A percentile compares a stretch with the other conserved stretches of the same genome.
phyloP scores from a whole-genome alignment of 176 grass and related monocot species.

The Avena insularis region DNA sequence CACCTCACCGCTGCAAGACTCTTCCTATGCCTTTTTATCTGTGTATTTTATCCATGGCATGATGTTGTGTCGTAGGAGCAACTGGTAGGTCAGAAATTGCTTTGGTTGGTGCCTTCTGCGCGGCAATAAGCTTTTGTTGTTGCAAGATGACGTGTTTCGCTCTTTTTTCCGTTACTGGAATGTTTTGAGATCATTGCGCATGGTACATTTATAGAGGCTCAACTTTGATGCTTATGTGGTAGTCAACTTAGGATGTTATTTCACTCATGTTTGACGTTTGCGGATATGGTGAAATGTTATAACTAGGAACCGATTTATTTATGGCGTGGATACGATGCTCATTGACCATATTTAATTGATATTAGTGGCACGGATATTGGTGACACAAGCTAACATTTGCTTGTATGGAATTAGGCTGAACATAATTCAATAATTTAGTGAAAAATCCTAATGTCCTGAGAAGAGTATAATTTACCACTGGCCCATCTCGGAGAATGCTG shows the following conservation, averaged over 20 bases:
- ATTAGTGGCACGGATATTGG: not conserved
- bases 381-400: not conserved
- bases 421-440: slow-evolving; percentile 10
- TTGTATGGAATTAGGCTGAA: not conserved
- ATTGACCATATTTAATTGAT: not conserved
- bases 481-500: not conserved
- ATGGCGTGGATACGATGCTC: not conserved
- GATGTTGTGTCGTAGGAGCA: not conserved
- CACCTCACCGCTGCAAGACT: not conserved
- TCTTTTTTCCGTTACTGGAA: not conserved
- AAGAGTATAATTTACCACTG: slow-evolving; percentile 16
- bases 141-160: not conserved
- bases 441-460: not conserved
- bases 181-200: not conserved
- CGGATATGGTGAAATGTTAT: not conserved
- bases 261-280: not conserved
- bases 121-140: slow-evolving; percentile 17
- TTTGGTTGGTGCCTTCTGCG: not conserved
- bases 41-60: not conserved
- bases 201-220: not conserved
- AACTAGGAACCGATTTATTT: not conserved
- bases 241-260: not conserved
- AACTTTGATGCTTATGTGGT: not conserved
- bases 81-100: not conserved
- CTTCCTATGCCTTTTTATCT: not conserved